Percentiles rank a stretch among this genome's conserved stretches.
phyloP scores from a whole-genome alignment of 2,329 filamentous ascomycete genomes.

The Diplocarpon mali region DNA sequence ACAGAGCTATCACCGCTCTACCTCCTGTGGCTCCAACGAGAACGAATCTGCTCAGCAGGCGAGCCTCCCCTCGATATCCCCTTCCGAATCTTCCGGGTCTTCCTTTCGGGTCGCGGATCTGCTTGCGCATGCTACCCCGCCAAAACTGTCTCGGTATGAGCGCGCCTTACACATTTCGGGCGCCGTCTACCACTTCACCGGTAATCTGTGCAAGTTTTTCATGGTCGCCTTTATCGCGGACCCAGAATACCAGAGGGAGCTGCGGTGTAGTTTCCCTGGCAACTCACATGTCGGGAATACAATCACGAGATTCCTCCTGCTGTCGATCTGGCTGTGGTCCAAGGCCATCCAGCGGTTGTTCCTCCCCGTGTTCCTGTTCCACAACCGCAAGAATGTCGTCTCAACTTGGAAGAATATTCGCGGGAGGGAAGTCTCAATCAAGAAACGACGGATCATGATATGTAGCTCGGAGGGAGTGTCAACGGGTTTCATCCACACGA shows the following conservation, averaged over 20 bases:
- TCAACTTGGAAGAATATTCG: slow-evolving; percentile 37
- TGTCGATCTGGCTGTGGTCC: slow-evolving; percentile 37
- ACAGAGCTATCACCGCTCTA: neutral
- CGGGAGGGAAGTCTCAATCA: slow-evolving; percentile 36
- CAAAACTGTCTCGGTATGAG: slow-evolving; percentile 6
- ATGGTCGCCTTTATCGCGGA: slow-evolving; percentile 33
- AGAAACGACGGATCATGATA: slow-evolving; percentile 35
- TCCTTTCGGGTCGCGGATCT: slow-evolving; percentile 3
- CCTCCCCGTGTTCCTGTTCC: slow-evolving; percentile 33
- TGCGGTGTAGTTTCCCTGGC: slow-evolving; percentile 31
- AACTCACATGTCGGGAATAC: slow-evolving; percentile 27
- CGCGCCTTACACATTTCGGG: slow-evolving; percentile 2
- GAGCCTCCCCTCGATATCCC: too few relatives aligned
- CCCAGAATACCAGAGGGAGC: slow-evolving; percentile 34
- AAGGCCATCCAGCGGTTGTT: slow-evolving; percentile 32
- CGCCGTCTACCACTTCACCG: slow-evolving; percentile 9
- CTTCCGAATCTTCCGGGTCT: neutral
- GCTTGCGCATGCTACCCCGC: slow-evolving; percentile 3
- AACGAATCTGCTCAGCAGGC: neutral
- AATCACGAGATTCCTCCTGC: slow-evolving; percentile 29
- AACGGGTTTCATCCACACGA: slow-evolving; percentile 33
- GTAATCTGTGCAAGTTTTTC: slow-evolving; percentile 33
- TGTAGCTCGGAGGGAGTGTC: slow-evolving; percentile 35
- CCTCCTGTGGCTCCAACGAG: neutral
- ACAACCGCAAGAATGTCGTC: slow-evolving; percentile 29